Evolutionary conservation across 2,329 filamentous ascomycete genomes (phyloP).

Genomic region (Calonectria pteridis): DNA sequence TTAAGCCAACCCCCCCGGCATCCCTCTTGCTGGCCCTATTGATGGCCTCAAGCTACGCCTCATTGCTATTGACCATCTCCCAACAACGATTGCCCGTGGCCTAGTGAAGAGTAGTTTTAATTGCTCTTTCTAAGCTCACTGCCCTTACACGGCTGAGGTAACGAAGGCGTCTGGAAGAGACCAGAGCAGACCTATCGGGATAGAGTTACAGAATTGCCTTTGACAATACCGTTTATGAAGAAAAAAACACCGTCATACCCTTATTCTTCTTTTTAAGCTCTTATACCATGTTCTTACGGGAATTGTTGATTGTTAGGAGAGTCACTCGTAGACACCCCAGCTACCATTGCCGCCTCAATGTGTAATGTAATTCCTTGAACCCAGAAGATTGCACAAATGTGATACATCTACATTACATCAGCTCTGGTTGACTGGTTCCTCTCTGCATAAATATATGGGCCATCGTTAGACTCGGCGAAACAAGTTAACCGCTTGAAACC

Average conservation of each 20-base stretch:
- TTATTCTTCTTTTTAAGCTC: too few relatives aligned
- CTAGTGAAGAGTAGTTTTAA: conserved; percentile 82
- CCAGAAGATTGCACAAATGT: too few relatives aligned
- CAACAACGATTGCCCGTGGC: conserved; percentile 85
- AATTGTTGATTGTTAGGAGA: background rate
- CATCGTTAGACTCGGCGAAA: too few relatives aligned
- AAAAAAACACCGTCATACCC: too few relatives aligned
- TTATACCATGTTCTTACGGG: background rate
- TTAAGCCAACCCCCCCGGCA: background rate
- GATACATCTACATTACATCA: too few relatives aligned
- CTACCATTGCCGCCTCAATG: background rate
- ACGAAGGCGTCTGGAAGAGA: conserved; percentile 80
- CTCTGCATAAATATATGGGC: too few relatives aligned
- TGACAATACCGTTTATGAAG: background rate
- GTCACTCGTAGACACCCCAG: too few relatives aligned
- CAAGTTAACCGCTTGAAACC: too few relatives aligned
- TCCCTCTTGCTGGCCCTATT: conserved; percentile 72
- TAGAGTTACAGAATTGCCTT: conserved; percentile 67
- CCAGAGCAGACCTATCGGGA: conserved; percentile 86
- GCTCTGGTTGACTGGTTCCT: too few relatives aligned
- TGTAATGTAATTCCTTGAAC: too few relatives aligned
- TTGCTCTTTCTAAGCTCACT: conserved; percentile 79
- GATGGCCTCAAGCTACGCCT: conserved; percentile 74
- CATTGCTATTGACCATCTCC: conserved; percentile 88
- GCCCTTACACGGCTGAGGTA: conserved; percentile 78